phyloP scores from a whole-genome alignment of 1,284 basidiomycete species.

The Puccinia polysora region DNA sequence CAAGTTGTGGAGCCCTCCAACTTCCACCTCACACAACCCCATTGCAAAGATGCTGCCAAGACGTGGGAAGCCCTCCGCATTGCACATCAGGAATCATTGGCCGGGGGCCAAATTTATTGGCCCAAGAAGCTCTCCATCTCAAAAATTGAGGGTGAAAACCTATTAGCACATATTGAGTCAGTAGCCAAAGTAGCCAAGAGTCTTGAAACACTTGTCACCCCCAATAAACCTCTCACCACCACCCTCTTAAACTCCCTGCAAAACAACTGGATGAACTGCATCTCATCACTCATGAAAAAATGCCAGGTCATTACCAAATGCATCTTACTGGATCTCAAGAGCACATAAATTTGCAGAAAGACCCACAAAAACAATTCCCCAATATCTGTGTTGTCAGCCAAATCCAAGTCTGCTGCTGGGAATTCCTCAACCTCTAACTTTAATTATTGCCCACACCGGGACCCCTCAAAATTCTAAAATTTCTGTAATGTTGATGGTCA shows the following conservation, averaged over 20 bases:
- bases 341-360: no score
- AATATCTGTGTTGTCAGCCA: no score
- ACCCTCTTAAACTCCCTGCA: not conserved
- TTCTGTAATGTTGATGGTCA: no score
- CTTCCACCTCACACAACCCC: not conserved
- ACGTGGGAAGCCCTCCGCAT: conserved; percentile 1
- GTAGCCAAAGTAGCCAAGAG: not conserved
- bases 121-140: not conserved
- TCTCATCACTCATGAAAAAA: no score
- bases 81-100: conserved; percentile 7
- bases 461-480: no score
- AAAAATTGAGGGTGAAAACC: not conserved
- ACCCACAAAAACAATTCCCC: no score
- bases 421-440: no score
- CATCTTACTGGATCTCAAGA: no score
- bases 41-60: not conserved
- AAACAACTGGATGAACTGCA: not conserved
- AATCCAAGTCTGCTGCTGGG: no score
- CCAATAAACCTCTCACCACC: not conserved
- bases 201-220: conserved; percentile 2
- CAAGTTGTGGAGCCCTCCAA: conserved; percentile 6
- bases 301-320: no score
- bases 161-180: not conserved
- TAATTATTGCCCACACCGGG: no score
- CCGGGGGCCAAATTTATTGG: conserved; percentile 17